Base-by-base conservation (phyloP, 495 filamentous ascomycete species). In the Aspergillus asperescens region DNA sequence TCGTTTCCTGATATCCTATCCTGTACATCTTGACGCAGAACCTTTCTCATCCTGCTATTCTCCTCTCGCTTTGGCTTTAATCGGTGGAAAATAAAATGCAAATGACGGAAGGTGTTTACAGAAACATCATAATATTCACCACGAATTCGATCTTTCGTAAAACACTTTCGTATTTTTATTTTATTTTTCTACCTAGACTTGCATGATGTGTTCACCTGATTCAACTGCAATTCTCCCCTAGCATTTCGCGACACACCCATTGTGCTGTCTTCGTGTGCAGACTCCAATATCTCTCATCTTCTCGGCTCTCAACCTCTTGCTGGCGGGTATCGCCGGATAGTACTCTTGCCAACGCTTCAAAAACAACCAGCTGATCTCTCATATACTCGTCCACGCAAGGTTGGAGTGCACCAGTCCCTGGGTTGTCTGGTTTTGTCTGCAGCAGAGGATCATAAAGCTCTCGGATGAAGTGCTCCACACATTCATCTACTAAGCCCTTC, bases 351-450 rank as follows among this genome's bases (percentile, higher is more conserved):
- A 95, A 69, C 23, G 84, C 85, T 62, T 94, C 88, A 59, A 91
- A 94, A 3, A 93, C 75, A 1, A 91, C 80, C 43, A 94, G 59
- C 59, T 94, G 90, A 66, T 94, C 90, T 63, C 87, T 79, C 62
- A 91, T 79, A 58, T 82, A 72, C 60, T 81, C 77, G 63, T 94
- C 89, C 7, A 90, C 80, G 49, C 68, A 71, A 0, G 70, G 57
- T 32, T 54, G 61, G 35, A 50, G 44, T 15, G 15, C 8, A 4
- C 18, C 44, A 5, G 25, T 13, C 15, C 8, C 31, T 18, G 39
- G 34, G 9, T 23, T 12, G n/a, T 27, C 10, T n/a, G 39, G 3
- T 19, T 9, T n/a, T 6, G 31, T 27, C n/a, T 56, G 48, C 42
- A 57, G 4, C 23, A 47, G 7, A 7, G 52, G 35, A 32, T 54